phyloP scores from a whole-genome alignment of 441 rosid species.

The Adansonia grandidieri region DNA sequence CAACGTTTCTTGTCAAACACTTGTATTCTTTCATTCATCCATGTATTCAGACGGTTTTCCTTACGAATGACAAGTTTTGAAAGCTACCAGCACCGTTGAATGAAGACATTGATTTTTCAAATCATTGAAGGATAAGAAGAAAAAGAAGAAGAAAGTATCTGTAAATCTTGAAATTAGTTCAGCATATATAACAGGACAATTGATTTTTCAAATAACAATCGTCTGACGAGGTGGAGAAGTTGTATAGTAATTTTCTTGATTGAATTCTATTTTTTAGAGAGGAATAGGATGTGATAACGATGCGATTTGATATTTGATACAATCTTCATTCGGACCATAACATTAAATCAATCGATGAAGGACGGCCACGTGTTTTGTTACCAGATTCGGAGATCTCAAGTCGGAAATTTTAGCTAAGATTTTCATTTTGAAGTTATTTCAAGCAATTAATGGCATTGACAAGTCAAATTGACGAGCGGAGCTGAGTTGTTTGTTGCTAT shows the following conservation, averaged over 20 bases:
- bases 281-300: too few species aligned
- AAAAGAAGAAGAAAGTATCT: too few species aligned
- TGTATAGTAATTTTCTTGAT: too few species aligned
- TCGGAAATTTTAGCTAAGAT: constrained; percentile 18
- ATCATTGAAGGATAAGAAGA: too few species aligned
- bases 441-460: background rate
- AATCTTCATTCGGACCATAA: background rate
- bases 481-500: too few species aligned
- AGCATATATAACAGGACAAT: too few species aligned
- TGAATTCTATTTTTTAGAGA: too few species aligned
- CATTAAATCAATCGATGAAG: background rate
- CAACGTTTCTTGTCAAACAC: background rate
- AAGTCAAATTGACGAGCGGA: background rate
- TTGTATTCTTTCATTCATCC: background rate
- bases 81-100: background rate
- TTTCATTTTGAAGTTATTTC: background rate
- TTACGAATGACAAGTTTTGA: constrained; percentile 2
- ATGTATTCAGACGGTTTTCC: background rate
- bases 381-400: background rate
- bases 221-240: too few species aligned
- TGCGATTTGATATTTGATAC: too few species aligned
- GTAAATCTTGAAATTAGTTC: too few species aligned
- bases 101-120: background rate
- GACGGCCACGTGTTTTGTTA: constrained; percentile 20
- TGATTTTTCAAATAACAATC: too few species aligned